Conservation (phyloP, 2,329 filamentous ascomycete genomes). For the Verticillium klebahnii region DNA sequence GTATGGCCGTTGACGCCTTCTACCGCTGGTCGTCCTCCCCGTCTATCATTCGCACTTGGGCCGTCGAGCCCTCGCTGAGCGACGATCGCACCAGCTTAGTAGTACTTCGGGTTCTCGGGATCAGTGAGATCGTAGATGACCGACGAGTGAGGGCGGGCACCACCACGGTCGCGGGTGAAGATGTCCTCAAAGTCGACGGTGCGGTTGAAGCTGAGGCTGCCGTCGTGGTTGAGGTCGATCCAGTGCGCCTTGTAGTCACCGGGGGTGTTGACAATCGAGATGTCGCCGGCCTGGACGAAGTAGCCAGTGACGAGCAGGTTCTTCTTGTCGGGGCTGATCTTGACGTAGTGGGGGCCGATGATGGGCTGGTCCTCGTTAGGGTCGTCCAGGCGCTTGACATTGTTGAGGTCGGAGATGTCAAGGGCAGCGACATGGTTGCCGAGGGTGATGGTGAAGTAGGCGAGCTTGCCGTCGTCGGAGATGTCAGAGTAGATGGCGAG, state of each 20-base stretch:
- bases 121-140: slow-evolving; percentile 55
- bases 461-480: slow-evolving; percentile 50
- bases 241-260: slow-evolving; percentile 59
- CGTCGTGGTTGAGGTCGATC: slow-evolving; percentile 52
- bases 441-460: slow-evolving; percentile 57
- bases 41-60: background rate
- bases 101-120: slow-evolving; percentile 45
- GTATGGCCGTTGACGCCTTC: background rate
- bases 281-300: slow-evolving; percentile 59
- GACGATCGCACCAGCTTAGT: slow-evolving; percentile 20
- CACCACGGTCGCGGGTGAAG: slow-evolving; percentile 47
- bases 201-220: slow-evolving; percentile 54
- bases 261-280: slow-evolving; percentile 56
- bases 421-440: slow-evolving; percentile 59
- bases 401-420: slow-evolving; percentile 56
- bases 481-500: slow-evolving; percentile 59
- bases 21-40: background rate
- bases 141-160: slow-evolving; percentile 51
- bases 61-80: background rate
- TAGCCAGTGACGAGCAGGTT: slow-evolving; percentile 61
- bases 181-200: slow-evolving; percentile 51
- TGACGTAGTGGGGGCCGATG: slow-evolving; percentile 59
- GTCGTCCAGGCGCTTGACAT: slow-evolving; percentile 57
- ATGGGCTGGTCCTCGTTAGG: slow-evolving; percentile 54
- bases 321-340: slow-evolving; percentile 60